These are phyloP conservation scores for Aspergillus hiratsukae DNA, from an alignment of 2,329 filamentous ascomycete genomes.

Conservation along the genomic window DNA sequence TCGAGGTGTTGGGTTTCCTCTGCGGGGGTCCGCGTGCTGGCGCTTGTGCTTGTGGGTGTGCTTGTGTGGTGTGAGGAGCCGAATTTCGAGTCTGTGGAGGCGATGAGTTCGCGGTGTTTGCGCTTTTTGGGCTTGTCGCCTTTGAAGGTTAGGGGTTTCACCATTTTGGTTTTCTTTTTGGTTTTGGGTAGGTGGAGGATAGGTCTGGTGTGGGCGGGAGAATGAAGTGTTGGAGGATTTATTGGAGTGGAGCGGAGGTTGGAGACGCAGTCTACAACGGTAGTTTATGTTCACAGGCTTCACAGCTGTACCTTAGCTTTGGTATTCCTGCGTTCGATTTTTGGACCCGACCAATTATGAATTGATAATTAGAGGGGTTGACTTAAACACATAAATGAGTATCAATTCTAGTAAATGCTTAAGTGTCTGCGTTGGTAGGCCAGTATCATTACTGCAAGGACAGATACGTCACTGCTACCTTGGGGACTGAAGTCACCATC, in stretches of 20 bases:
- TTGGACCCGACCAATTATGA: not conserved
- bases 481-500: not conserved
- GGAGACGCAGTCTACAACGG: not conserved
- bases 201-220: not conserved
- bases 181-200: constrained; percentile 3
- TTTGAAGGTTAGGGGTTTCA: constrained; percentile 91
- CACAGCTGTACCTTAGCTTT: too few species aligned
- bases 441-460: too few species aligned
- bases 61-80: too few species aligned
- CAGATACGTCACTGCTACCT: constrained; percentile 1
- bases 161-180: constrained; percentile 26
- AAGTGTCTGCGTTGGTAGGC: too few species aligned
- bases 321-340: not conserved
- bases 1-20: constrained; percentile 27
- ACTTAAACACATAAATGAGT: not conserved
- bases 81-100: constrained; percentile 28
- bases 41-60: constrained; percentile 21
- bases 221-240: constrained; percentile 1
- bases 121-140: constrained; percentile 94
- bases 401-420: not conserved
- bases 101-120: constrained; percentile 62
- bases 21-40: constrained; percentile 14
- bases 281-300: too few species aligned
- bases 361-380: not conserved
- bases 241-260: not conserved